Evolutionary conservation across 2,329 filamentous ascomycete species (phyloP), one percentile per base, ranked within the genome.

Genomic region (Neofusicoccum laricinum): DNA sequence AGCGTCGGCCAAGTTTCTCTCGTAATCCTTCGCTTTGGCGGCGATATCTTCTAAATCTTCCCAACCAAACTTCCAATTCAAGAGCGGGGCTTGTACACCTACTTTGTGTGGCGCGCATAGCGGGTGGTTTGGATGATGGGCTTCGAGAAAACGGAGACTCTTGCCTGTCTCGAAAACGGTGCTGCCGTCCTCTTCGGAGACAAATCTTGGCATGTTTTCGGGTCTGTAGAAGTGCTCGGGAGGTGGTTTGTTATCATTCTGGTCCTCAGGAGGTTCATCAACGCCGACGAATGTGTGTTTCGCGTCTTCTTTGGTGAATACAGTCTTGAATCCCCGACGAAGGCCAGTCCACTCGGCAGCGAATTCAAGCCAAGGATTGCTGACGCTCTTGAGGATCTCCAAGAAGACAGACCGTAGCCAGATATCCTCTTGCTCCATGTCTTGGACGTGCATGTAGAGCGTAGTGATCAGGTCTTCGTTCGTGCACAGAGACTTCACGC

Each of bases 161-260:
- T 85, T 86, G 3, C 91, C 92, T 3, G 88, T 90, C 72, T 96
- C 91, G 68, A 94, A 93, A n/a, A 95, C 86, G 4, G 83, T 80
- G 58, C 85, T 83, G 2, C 87, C 88, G 68, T 93, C 85, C 64
- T 95, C 91, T 4, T 80, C 74, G 0, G 88, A 84, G 49, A 96
- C 82, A 68, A 95, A 95, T 1, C 82, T 80, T 0, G 91, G 91
- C 77, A 95, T 87, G 67, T 85, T 85, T 32, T 84, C 79, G 21
- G 82, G 80, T 66, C 90, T 86, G 36, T 93, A 82, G 5, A 86
- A 77, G 68, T 86, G 91, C 66, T 90, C 86, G 43, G 84, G 82
- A 81, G 80, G 34, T 88, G 70, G 53, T 1, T 25, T 14, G 17
- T 12, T 32, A 4, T 69, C 67, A 2, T 64, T 67, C 19, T 71